Percentiles rank a stretch among this genome's conserved stretches.
Evolutionary conservation across 2,329 filamentous ascomycete genomes (phyloP).

Genomic region (Colletotrichum costaricense): DNA sequence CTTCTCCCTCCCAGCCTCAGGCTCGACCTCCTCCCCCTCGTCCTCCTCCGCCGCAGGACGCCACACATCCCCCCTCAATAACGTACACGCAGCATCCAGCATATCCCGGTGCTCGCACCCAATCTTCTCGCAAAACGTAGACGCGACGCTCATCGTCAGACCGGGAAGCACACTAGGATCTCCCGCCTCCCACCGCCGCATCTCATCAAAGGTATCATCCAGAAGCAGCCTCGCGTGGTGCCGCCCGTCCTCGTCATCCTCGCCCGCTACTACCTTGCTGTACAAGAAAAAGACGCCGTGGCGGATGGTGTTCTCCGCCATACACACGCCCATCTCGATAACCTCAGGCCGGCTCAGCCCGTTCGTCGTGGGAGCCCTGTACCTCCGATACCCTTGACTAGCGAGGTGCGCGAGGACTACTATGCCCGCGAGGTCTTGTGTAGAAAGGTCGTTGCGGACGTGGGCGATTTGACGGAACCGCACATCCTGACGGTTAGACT

Average conservation of each 20-base stretch:
- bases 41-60: neutral
- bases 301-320: constrained; percentile 33
- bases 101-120: constrained; percentile 21
- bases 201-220: constrained; percentile 31
- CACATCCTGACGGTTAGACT: constrained; percentile 18
- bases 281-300: constrained; percentile 35
- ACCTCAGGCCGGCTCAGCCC: constrained; percentile 17
- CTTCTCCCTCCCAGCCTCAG: constrained; percentile 10
- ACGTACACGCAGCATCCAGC: constrained; percentile 22
- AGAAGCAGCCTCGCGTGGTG: constrained; percentile 28
- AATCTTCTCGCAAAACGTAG: constrained; percentile 10
- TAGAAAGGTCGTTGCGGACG: neutral
- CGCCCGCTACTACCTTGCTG: constrained; percentile 1
- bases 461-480: constrained; percentile 28
- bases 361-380: constrained; percentile 4
- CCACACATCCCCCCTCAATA: constrained; percentile 24
- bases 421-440: constrained; percentile 28
- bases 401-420: constrained; percentile 24
- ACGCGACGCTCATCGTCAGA: constrained; percentile 31
- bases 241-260: constrained; percentile 9
- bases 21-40: neutral
- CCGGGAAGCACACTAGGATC: constrained; percentile 30
- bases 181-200: constrained; percentile 33
- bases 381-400: constrained; percentile 30
- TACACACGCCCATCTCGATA: constrained; percentile 31